These are phyloP conservation scores for Astragalus membranaceus DNA, from an alignment of 306 rosid genomes.

Conservation along the genomic window DNA sequence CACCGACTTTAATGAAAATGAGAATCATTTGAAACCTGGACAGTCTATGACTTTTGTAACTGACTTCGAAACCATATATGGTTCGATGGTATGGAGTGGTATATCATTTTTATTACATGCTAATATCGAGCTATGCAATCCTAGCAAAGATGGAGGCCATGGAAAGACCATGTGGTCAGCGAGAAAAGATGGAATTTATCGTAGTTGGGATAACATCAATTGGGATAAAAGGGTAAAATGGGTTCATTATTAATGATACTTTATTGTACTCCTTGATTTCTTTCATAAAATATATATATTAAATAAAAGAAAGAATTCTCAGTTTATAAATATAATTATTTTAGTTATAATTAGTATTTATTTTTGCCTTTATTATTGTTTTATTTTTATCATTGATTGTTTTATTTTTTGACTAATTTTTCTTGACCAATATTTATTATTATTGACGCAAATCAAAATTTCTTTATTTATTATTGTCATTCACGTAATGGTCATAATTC, in stretches of 20 bases:
- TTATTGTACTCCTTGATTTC: neutral
- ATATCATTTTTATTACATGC: neutral
- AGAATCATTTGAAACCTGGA: neutral
- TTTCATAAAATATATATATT: neutral
- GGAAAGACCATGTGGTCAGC: neutral
- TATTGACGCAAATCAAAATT: too few relatives aligned
- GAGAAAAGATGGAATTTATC: neutral
- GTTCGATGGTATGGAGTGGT: neutral
- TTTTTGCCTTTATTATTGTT: too few relatives aligned
- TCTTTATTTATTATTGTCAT: too few relatives aligned
- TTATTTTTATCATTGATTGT: too few relatives aligned
- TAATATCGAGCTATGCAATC: neutral
- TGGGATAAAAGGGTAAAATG: neutral
- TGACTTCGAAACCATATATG: neutral
- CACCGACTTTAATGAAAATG: neutral
- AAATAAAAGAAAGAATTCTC: neutral
- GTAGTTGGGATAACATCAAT: neutral
- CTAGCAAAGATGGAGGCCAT: neutral
- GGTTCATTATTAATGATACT: neutral
- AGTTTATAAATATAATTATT: too few relatives aligned
- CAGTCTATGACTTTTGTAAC: accelerated
- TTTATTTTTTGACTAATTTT: too few relatives aligned
- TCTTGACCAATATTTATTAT: too few relatives aligned
- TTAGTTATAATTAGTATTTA: too few relatives aligned
- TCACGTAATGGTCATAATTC: too few relatives aligned